Base-by-base conservation (phyloP, 179 eudicot genomes). In the Heliamphora pulchella region DNA sequence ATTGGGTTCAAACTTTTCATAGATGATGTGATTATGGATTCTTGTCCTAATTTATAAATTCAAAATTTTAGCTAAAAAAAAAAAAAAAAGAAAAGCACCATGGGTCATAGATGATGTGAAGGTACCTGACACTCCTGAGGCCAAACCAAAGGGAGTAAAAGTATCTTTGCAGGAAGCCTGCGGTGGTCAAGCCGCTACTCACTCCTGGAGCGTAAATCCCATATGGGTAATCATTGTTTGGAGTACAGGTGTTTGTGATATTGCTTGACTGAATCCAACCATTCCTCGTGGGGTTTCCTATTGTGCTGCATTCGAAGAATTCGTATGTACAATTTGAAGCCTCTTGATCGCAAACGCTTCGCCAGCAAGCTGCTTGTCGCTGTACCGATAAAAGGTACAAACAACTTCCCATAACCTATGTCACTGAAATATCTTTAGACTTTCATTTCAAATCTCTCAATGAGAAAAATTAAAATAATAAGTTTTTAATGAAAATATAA, bases 131-230 rank as follows among this genome's bases (percentile, higher is more conserved):
- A 53, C 61, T 4, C 46, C 76, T 11, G 14, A 73, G 76, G 46
- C 76, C 76, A 53, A 73, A 73, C 76, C 76, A 73, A 53, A 73
- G 76, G 14, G 76, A 20, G 76, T 73, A 73, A 61, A 73, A 73
- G 76, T 22, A 73, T 73, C 76, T 73, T 41, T 51, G 11, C n/a
- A 53, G 5, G 61, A 73, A 73, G 1, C 61, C 55, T n/a, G 76
- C 57, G 0, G 76, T 51, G 8, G 76, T 73, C n/a, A 73, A n/a
- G 17, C 76, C 76, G 10, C 18, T 57, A 22, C 57, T 0, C 44
- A 73, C 76, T 10, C 62, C 76, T 7, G 76, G 76, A 11, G 5
- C 22, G 46, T 53, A 73, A 18, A 73, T 73, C 8, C 76, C 76
- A 22, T 73, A 73, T 8, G 76, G 76, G 44, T 53, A 73, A 13